Conservation (phyloP, 345 rosid genomes). For the Turnera subulata region DNA sequence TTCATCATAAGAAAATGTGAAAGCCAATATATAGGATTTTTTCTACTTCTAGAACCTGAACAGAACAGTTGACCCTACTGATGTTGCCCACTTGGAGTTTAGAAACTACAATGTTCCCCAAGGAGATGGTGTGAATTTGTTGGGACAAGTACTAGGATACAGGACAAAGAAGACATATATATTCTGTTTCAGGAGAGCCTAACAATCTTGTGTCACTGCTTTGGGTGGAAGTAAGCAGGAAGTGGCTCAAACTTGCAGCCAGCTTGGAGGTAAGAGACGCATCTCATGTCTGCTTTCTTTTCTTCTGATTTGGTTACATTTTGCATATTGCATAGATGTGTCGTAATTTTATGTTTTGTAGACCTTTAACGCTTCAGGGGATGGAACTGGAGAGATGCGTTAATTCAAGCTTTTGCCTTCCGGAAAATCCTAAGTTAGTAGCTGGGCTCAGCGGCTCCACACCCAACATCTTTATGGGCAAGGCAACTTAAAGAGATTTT, state of each 20-base stretch:
- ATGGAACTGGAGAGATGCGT: slow-evolving; percentile 40
- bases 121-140: slow-evolving; percentile 26
- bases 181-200: slow-evolving; percentile 23
- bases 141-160: slow-evolving; percentile 37
- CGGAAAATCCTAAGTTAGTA: slow-evolving; percentile 40
- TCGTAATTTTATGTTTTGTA: neutral
- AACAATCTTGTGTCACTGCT: slow-evolving; percentile 22
- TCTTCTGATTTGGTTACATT: neutral
- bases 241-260: slow-evolving; percentile 49
- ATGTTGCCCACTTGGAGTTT: slow-evolving; percentile 31
- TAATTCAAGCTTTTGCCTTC: slow-evolving; percentile 45
- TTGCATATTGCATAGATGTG: too few species aligned
- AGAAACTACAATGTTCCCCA: slow-evolving; percentile 34
- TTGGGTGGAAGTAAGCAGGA: slow-evolving; percentile 35
- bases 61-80: slow-evolving; percentile 11
- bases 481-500: slow-evolving; percentile 46
- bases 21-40: neutral
- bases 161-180: slow-evolving; percentile 32
- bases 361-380: slow-evolving; percentile 18
- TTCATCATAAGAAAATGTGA: too few species aligned
- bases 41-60: slow-evolving; percentile 28
- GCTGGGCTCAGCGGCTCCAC: slow-evolving; percentile 41
- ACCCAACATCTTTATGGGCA: slow-evolving; percentile 46
- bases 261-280: slow-evolving; percentile 33
- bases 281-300: neutral